Percentiles rank a stretch among this genome's conserved stretches.
phyloP scores from a whole-genome alignment of 352 stramenopile genomes.

The Globisporangium camurandrum region DNA sequence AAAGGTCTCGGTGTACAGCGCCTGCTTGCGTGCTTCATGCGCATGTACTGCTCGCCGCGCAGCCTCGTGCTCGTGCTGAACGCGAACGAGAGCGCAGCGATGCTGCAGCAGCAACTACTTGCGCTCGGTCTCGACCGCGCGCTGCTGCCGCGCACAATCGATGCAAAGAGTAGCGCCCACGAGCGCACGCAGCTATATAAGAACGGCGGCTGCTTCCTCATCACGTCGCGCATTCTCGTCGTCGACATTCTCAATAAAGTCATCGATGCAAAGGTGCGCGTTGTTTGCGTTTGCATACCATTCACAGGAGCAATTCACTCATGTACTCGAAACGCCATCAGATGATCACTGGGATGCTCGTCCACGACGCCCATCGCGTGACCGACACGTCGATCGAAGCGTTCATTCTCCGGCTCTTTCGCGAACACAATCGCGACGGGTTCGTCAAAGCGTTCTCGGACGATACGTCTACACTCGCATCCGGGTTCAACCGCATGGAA shows the following conservation, averaged over 20 bases:
- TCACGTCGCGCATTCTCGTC: constrained; percentile 96
- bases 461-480: constrained; percentile 83
- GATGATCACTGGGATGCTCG: constrained; percentile 89
- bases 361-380: constrained; percentile 91
- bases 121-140: constrained; percentile 83
- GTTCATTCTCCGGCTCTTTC: constrained; percentile 96
- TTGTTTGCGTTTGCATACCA: background rate
- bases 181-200: constrained; percentile 89
- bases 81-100: constrained; percentile 78
- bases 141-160: constrained; percentile 68
- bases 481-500: constrained; percentile 93
- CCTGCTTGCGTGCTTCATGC: constrained; percentile 88
- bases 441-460: constrained; percentile 98
- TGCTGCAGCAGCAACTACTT: constrained; percentile 71
- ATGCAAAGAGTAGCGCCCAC: constrained; percentile 58
- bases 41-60: constrained; percentile 81
- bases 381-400: constrained; percentile 93
- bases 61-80: constrained; percentile 91
- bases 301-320: too few relatives aligned
- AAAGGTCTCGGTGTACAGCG: constrained; percentile 85
- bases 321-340: constrained; percentile 2
- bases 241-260: constrained; percentile 92
- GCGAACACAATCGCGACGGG: constrained; percentile 77
- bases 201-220: constrained; percentile 88
- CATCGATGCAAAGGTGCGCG: constrained; percentile 35